Evolutionary conservation across 805 yeast species (phyloP), one percentile per base, ranked within the genome.

Genomic region (Saccharomycopsis microspora): DNA sequence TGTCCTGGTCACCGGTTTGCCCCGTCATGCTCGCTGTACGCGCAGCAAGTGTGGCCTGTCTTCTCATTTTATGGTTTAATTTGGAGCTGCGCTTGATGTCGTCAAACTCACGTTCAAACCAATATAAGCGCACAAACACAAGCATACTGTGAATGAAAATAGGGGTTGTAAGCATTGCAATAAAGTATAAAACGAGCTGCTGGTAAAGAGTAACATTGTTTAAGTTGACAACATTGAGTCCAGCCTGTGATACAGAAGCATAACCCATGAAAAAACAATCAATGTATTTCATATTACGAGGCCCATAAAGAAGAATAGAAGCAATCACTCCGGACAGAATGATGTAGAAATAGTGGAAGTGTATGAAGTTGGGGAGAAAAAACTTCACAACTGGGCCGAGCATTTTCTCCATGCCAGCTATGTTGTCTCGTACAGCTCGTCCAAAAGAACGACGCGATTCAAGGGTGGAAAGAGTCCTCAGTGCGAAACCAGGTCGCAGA

Each of bases 241-340:
- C 99, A 0, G 96, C 95, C 60, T 90, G 96, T 1, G 97, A 87
- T 1, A 82, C 65, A 0, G 93, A 78, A 7, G 95, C 90, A 7
- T 80, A 68, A 0, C 88, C 74, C 47, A 85, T 67, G 61, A 90
- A 85, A 34, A 93, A 65, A 1, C 83, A 78, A 66, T 93, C 97
- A 41, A 85, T 81, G 61, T 90, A 93, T 5, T 29, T 30, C 37
- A 74, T 59, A 58, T 82, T 80, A 47, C 70, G 72, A n/a, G 73
- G 72, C 0, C 96, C 96, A 57, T 81, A 90, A 38, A 93, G 63
- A 46, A 90, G 57, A 34, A 89, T 72, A 0, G 97, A 86, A 1
- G 85, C 78, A 1, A 88, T 37, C 3, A 93, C 68, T 1, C 76
- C 62, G 72, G 76, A 66, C 27, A 64, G 42, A 0, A 81, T 61